phyloP scores from a whole-genome alignment of 805 yeast genomes.

The Wickerhamomyces tratensis region DNA sequence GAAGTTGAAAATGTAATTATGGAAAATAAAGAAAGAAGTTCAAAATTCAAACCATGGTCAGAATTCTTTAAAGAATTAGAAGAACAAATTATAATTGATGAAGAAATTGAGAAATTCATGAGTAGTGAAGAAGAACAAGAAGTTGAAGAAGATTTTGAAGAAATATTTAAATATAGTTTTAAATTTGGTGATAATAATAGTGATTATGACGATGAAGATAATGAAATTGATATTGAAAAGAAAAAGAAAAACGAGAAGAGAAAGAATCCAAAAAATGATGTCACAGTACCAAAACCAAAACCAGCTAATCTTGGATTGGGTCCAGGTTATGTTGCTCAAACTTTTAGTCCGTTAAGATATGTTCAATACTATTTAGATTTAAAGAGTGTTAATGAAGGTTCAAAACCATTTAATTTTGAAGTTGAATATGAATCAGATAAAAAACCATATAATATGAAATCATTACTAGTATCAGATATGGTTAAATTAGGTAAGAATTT shows the following conservation, averaged over 20 bases:
- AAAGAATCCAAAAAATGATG: conserved; percentile 32
- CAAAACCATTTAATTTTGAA: conserved; percentile 42
- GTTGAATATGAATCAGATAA: conserved; percentile 66
- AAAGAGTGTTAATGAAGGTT: conserved; percentile 30
- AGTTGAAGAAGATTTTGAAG: conserved; percentile 7
- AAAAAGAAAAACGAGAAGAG: conserved; percentile 16
- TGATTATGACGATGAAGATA: conserved; percentile 3
- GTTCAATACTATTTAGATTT: conserved; percentile 71
- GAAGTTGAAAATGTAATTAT: conserved; percentile 24
- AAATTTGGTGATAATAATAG: background rate
- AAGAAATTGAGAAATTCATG: conserved; percentile 15
- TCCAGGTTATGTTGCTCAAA: conserved; percentile 66
- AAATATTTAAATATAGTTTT: no score
- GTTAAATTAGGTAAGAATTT: conserved; percentile 44
- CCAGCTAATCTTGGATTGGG: conserved; percentile 50
- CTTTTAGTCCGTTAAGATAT: conserved; percentile 64
- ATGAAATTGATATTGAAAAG: conserved; percentile 7
- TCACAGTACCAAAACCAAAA: conserved; percentile 51
- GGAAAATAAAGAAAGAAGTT: background rate
- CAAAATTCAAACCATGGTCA: conserved; percentile 41
- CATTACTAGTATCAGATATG: conserved; percentile 55
- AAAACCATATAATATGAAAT: conserved; percentile 40
- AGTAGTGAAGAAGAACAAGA: conserved; percentile 1
- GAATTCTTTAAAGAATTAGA: conserved; percentile 43
- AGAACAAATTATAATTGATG: conserved; percentile 20